These are phyloP conservation scores for Penicillium longicatenatum DNA, from an alignment of 495 filamentous ascomycete species.

Conservation along the genomic window DNA sequence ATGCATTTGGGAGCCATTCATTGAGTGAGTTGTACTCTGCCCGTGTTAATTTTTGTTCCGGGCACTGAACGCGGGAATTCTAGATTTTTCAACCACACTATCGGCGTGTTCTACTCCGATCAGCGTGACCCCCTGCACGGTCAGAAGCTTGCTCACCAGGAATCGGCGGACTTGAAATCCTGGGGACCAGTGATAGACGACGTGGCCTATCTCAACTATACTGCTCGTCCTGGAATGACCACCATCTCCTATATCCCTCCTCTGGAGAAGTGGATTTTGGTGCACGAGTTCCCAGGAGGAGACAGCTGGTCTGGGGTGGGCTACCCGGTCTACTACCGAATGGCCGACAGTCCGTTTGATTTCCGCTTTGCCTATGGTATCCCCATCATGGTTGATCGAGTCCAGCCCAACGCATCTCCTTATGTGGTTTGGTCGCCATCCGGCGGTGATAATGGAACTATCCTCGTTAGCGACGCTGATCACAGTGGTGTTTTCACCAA, in stretches of 20 bases:
- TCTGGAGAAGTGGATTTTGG: slow-evolving; percentile 56
- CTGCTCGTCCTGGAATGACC: slow-evolving; percentile 64
- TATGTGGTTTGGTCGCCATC: slow-evolving; percentile 51
- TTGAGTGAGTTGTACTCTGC: slow-evolving; percentile 24
- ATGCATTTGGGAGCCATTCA: slow-evolving; percentile 65
- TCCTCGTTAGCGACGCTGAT: slow-evolving; percentile 50
- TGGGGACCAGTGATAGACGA: slow-evolving; percentile 60
- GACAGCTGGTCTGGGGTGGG: slow-evolving; percentile 35
- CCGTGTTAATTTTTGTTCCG: slow-evolving; percentile 3
- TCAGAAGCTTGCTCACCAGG: slow-evolving; percentile 63
- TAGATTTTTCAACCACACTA: slow-evolving; percentile 45
- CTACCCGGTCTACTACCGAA: slow-evolving; percentile 49
- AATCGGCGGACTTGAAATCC: slow-evolving; percentile 48
- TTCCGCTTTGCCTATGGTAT: background rate
- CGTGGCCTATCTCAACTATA: slow-evolving; percentile 55
- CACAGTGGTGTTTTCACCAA: slow-evolving; percentile 54
- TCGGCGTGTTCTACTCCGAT: slow-evolving; percentile 64
- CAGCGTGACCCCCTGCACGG: slow-evolving; percentile 61
- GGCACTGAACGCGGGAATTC: slow-evolving; percentile 6
- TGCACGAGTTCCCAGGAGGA: slow-evolving; percentile 51
- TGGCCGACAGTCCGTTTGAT: slow-evolving; percentile 45
- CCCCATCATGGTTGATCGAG: slow-evolving; percentile 38
- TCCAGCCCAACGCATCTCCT: slow-evolving; percentile 48
- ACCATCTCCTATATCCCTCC: slow-evolving; percentile 51
- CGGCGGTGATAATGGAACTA: slow-evolving; percentile 51